Evolutionary conservation across 2,329 filamentous ascomycete species (phyloP).

Genomic region (Xylariaceae sp.): DNA sequence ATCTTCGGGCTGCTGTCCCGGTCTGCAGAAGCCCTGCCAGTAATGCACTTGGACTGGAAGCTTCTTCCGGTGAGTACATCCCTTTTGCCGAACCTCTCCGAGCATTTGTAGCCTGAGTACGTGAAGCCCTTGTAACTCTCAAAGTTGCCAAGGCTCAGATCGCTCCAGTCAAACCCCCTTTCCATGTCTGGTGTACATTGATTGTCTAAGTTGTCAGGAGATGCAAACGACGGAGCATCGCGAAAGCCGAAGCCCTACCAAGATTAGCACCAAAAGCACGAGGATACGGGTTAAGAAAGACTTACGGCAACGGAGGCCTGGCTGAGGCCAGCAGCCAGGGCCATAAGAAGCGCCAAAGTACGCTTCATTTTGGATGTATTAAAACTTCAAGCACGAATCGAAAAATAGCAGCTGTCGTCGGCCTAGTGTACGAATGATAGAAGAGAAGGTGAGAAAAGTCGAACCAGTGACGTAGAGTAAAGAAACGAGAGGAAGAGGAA

Average conservation of each 20-base stretch:
- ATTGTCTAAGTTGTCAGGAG: conserved; percentile 70
- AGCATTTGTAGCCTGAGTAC: conserved; percentile 69
- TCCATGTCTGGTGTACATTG: conserved; percentile 67
- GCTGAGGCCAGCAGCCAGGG: conserved; percentile 47
- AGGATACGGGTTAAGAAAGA: background rate
- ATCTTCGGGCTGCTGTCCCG: conserved; percentile 53
- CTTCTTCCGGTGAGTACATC: conserved; percentile 49
- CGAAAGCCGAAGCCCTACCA: conserved; percentile 27
- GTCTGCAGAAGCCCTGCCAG: conserved; percentile 46
- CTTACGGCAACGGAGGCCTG: conserved; percentile 46
- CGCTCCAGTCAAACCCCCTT: conserved; percentile 65
- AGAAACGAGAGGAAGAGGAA: conserved; percentile 33
- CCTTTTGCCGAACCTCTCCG: conserved; percentile 53
- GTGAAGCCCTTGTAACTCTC: conserved; percentile 63
- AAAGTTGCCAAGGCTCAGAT: conserved; percentile 58
- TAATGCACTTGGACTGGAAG: conserved; percentile 56
- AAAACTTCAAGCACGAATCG: conserved; percentile 5
- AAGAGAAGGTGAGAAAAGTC: conserved; percentile 20
- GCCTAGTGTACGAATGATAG: conserved; percentile 10
- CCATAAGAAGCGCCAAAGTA: conserved; percentile 40
- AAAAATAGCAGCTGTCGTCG: conserved; percentile 10
- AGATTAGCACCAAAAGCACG: conserved; percentile 5
- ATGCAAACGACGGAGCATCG: conserved; percentile 50
- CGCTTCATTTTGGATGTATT: conserved; percentile 45
- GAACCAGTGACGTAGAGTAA: conserved; percentile 25